Conservation (phyloP, 768 basidiomycete genomes). For the Tricholoma flavovirens region DNA sequence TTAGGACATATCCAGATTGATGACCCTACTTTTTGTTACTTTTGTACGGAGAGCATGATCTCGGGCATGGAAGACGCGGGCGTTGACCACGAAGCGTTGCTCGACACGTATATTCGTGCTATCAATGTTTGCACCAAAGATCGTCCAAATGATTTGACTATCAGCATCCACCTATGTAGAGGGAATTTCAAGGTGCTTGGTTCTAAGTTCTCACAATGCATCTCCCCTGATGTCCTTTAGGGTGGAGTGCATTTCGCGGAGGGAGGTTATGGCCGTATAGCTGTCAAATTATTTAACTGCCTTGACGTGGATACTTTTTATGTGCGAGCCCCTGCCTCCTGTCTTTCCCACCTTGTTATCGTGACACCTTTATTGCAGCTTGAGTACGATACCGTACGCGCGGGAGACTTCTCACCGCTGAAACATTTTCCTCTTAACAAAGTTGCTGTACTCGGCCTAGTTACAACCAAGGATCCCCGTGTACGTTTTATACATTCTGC, state of each 20-base stretch:
- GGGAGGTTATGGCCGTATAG: slow-evolving; percentile 54
- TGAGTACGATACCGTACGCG: slow-evolving; percentile 61
- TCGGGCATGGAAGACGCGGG: slow-evolving; percentile 51
- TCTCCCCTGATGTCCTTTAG: slow-evolving; percentile 10
- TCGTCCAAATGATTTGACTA: slow-evolving; percentile 47
- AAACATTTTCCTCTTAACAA: slow-evolving; percentile 44
- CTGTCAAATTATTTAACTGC: slow-evolving; percentile 48
- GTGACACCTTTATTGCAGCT: slow-evolving; percentile 30
- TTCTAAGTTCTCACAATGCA: not conserved
- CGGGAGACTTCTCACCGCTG: slow-evolving; percentile 55
- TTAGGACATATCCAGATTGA: slow-evolving; percentile 50
- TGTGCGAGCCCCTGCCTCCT: slow-evolving; percentile 22
- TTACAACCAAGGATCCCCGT: slow-evolving; percentile 43
- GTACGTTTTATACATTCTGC: slow-evolving; percentile 16
- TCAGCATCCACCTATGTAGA: slow-evolving; percentile 59
- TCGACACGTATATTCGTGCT: slow-evolving; percentile 64
- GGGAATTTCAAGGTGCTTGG: slow-evolving; percentile 42
- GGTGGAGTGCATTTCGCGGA: slow-evolving; percentile 51
- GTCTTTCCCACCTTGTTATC: not conserved
- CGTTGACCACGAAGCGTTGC: slow-evolving; percentile 55
- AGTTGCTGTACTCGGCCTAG: slow-evolving; percentile 42
- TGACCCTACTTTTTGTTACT: slow-evolving; percentile 54
- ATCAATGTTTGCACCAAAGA: slow-evolving; percentile 52
- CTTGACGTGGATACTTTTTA: slow-evolving; percentile 55
- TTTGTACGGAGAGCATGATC: slow-evolving; percentile 56